phyloP scores from a whole-genome alignment of 495 filamentous ascomycete species.

The Hypoxylon intermedium region DNA sequence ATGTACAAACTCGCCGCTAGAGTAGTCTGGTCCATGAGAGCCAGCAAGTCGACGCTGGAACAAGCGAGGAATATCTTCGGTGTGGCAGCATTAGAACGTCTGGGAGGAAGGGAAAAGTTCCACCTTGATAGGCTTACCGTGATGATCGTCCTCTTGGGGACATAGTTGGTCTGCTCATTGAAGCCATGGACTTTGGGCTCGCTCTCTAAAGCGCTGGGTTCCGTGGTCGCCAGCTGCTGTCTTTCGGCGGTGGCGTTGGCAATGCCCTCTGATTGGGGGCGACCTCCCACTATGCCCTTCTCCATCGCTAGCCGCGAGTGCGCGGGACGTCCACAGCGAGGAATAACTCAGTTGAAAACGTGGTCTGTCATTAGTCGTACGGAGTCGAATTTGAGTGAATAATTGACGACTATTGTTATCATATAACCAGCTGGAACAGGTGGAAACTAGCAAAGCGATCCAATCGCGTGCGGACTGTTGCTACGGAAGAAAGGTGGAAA shows the following conservation, averaged over 20 bases:
- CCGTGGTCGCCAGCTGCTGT: neutral
- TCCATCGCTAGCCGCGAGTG: constrained; percentile 10
- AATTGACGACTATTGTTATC: neutral
- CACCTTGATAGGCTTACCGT: constrained; percentile 44
- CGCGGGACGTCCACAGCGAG: neutral
- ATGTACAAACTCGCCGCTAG: constrained; percentile 60
- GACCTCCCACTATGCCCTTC: constrained; percentile 8
- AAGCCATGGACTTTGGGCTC: constrained; percentile 41
- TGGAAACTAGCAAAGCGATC: too few species aligned
- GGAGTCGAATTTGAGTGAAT: neutral
- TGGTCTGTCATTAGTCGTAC: neutral
- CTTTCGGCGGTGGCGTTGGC: neutral
- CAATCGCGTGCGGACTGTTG: neutral
- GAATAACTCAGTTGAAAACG: neutral
- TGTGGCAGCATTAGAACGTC: neutral
- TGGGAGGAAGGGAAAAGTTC: too few species aligned
- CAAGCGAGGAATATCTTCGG: constrained; percentile 63
- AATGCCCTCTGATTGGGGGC: constrained; percentile 12
- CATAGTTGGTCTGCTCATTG: constrained; percentile 65
- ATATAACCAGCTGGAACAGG: constrained; percentile 12
- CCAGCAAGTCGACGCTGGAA: constrained; percentile 61
- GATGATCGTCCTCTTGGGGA: constrained; percentile 58
- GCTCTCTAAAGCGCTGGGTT: constrained; percentile 14
- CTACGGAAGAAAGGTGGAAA: neutral
- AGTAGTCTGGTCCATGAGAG: constrained; percentile 64